Conservation (phyloP, 1,284 basidiomycete species). For the Ganoderma leucocontextum region DNA sequence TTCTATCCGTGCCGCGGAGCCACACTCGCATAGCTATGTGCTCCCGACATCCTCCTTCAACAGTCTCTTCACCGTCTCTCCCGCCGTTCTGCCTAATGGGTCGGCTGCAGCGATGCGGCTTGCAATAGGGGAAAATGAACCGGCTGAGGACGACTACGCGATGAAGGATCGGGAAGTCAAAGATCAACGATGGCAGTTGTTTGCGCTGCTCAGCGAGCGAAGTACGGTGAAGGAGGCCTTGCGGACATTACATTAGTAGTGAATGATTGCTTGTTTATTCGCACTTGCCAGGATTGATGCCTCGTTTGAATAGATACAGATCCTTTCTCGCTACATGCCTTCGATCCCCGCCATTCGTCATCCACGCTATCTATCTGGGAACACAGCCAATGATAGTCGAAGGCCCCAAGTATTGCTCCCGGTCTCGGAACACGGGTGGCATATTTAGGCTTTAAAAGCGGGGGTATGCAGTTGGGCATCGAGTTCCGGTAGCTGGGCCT, state of each 20-base stretch:
- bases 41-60: constrained; percentile 76
- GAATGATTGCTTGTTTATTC: not conserved
- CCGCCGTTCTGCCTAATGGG: constrained; percentile 77
- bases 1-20: constrained; percentile 73
- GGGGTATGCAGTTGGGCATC: too few relatives aligned
- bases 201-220: constrained; percentile 76
- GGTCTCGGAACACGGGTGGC: not conserved
- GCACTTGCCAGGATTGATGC: not conserved
- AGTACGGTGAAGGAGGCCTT: constrained; percentile 76
- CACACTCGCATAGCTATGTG: constrained; percentile 55
- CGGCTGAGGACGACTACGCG: constrained; percentile 58
- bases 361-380: not conserved
- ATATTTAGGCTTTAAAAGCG: not conserved
- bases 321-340: not conserved
- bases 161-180: constrained; percentile 70
- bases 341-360: not conserved
- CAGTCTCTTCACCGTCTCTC: constrained; percentile 78
- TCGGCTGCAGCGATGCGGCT: constrained; percentile 79
- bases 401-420: not conserved
- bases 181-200: constrained; percentile 77
- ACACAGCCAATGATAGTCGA: not conserved
- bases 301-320: constrained; percentile 1
- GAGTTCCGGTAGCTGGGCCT: too few relatives aligned
- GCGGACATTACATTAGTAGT: constrained; percentile 36
- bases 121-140: constrained; percentile 65